Percentiles rank a stretch among this genome's conserved stretches.
Conservation (phyloP, 1,139 yeast species). For the Taphrina wiesneri region DNA sequence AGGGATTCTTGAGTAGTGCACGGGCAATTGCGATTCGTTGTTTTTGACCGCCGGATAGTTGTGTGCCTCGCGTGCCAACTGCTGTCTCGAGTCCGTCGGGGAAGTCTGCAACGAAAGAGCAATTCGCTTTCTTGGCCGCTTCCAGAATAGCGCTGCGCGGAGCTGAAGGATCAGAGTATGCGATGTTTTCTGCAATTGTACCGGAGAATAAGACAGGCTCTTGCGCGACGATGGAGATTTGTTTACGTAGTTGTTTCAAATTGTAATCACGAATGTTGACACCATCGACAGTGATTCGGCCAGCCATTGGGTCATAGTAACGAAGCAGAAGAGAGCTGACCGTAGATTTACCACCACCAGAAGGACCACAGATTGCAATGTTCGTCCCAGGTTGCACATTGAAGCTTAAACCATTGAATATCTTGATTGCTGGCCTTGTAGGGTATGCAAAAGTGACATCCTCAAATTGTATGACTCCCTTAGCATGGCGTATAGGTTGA, state of each 20-base stretch:
- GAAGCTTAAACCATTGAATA: conserved; percentile 66
- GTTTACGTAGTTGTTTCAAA: conserved; percentile 69
- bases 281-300: conserved; percentile 67
- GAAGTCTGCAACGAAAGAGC: conserved; percentile 63
- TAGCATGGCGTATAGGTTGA: conserved; percentile 43
- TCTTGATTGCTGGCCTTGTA: conserved; percentile 71
- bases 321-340: conserved; percentile 68
- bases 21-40: conserved; percentile 83
- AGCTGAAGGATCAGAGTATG: conserved; percentile 66
- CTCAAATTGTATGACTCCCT: conserved; percentile 60
- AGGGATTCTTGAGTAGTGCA: conserved; percentile 71
- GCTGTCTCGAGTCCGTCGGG: conserved; percentile 76
- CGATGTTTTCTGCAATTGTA: conserved; percentile 78
- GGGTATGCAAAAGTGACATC: conserved; percentile 79
- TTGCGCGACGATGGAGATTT: conserved; percentile 87
- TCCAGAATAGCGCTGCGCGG: conserved; percentile 63
- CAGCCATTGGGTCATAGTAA: conserved; percentile 74
- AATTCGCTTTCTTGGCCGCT: conserved; percentile 79
- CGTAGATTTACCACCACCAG: conserved; percentile 94
- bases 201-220: conserved; percentile 94
- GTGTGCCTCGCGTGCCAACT: conserved; percentile 85
- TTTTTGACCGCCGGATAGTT: conserved; percentile 80
- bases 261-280: conserved; percentile 67
- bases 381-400: conserved; percentile 78
- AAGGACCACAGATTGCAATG: conserved; percentile 92